Base-by-base conservation (phyloP, 169 alveolate species). In the Plasmodium coatneyi region DNA sequence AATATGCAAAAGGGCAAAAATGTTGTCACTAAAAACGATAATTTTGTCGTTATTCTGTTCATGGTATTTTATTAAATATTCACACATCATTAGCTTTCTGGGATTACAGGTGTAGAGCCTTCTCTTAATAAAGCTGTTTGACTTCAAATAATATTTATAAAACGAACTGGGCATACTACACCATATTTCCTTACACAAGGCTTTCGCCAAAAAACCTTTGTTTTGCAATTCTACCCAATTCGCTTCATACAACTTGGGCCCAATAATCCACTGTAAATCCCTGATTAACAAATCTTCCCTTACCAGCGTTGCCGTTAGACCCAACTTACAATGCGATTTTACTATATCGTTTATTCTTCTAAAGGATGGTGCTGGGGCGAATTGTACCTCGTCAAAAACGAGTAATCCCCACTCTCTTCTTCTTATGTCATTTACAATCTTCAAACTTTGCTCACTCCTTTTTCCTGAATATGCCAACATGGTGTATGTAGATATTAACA, bases 211-310 rank as follows among this genome's bases (percentile, higher is more conserved):
- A 96, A 93, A 99, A 30, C 99, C 99, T 93, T 98, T 96, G 34
- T 98, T 98, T 94, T 99, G 99, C 41, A 99, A 95, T 92, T 99
- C 99, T 46, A 98, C 96, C 99, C 99, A 99, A 96, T 99, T 99
- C 32, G 99, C 99, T 96, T 99, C 99, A 96, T 99, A 99, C 71
- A 99, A 96, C 95, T 99, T 99, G 22, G 99, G 99, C 2, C 99
- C 99, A 81, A 99, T 98, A 89, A 99, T 97, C 98, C 99, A 99
- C 95, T 99, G 99, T 78, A 99, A 97, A 92, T 99, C 99, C 80
- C 98, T 97, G 80, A 99, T 99, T 82, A 98, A 97, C 72, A 98
- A 98, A 92, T 99, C 99, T 90, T 99, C 99, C 97, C 99, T 96
- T 36, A 99, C 99, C 52, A 99, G 98, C 5, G 99, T 99, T 14